Evolutionary conservation across 2,329 filamentous ascomycete genomes (phyloP), one percentile per base, ranked within the genome.

Genomic region (Fusarium torulosum): DNA sequence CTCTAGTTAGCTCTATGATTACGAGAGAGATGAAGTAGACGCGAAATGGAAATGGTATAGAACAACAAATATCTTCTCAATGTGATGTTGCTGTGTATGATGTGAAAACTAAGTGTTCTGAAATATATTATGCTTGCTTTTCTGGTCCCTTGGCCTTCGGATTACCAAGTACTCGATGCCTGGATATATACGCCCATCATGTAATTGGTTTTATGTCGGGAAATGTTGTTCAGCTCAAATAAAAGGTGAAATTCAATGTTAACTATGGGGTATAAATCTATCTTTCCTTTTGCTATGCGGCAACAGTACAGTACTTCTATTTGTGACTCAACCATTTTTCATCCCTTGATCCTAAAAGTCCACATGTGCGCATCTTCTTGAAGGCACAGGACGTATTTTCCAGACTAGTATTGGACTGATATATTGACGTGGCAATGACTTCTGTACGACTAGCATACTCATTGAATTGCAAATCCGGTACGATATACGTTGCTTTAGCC

Each of bases 1-100:
- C 74, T 79, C 73, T 81, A 80, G 76, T 72, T 78, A 79, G 76
- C 73, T 79, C 75, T 71, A 79, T 75, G 77, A 80, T 78, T 72
- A 80, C 73, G 76, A 80, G 71, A 76, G 76, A 72, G 76, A 80
- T 71, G 75, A 80, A 75, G 75, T 78, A 78, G 76, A 80, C 74
- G 72, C 71, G 73, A 75, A 78, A 74, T 74, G 74, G 65, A 74
- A 73, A 76, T 74, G 70, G 65, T 66, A 71, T 73, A 73, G 69
- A 75, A 70, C 49, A 61, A 70, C 49, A 61, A 54, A 10, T 42
- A n/a, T 37, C 15, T 59, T 45, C 3, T 54, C n/a, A 2, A 50
- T 55, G 3, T n/a, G 50, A 45, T 23, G 31, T 21, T 7, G 15
- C 37, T 15, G 14, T 38, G 25, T 29, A 31, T 41, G 15, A 15